Conservation (phyloP, 192 early-diverging fungal species). For the Paraglomus occultum region DNA sequence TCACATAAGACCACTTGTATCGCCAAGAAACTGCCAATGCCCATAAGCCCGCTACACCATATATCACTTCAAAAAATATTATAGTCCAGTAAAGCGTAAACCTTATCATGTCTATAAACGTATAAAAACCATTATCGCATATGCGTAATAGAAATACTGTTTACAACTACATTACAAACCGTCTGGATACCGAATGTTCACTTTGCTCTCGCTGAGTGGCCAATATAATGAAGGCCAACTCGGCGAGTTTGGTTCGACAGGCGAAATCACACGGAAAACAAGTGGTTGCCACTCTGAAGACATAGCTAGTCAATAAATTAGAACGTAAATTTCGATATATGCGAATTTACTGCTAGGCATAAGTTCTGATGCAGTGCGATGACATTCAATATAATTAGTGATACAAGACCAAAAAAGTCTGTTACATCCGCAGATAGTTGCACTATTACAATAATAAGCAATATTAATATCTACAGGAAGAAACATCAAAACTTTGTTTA, state of each 20-base stretch:
- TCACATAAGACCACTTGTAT: slow-evolving; percentile 38
- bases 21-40: slow-evolving; percentile 51
- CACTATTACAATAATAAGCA: no score
- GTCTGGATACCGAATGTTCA: neutral
- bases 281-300: no score
- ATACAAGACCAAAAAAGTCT: no score
- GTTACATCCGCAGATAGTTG: no score
- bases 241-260: neutral
- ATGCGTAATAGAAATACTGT: neutral
- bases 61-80: slow-evolving; percentile 55
- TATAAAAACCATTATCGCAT: neutral
- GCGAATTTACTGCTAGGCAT: no score
- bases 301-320: no score
- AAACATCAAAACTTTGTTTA: no score
- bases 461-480: no score
- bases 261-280: no score
- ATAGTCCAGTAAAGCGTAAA: slow-evolving; percentile 64
- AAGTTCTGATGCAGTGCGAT: no score
- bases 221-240: slow-evolving; percentile 26
- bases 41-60: slow-evolving; percentile 59
- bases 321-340: no score
- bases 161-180: neutral
- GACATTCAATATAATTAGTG: no score
- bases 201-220: neutral
- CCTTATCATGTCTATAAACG: slow-evolving; percentile 52